Conservation (phyloP, 805 yeast genomes). For the Wickerhamomyces strasburgensis region DNA sequence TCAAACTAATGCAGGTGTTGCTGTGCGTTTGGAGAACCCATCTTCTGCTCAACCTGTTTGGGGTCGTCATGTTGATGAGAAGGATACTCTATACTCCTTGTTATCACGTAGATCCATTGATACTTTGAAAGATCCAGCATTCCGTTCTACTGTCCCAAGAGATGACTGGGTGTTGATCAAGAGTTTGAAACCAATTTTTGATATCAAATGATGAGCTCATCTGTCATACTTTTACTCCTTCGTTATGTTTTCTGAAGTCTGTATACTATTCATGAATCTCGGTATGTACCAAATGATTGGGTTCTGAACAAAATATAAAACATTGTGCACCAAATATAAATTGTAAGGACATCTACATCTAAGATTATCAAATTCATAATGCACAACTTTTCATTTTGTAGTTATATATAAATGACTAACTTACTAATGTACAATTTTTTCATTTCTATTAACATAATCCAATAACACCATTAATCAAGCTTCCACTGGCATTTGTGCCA, state of each 20-base stretch:
- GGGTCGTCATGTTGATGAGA: constrained; percentile 98
- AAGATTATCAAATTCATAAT: no score
- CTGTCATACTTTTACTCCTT: neutral
- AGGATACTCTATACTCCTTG: constrained; percentile 85
- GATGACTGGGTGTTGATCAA: constrained; percentile 94
- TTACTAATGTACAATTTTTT: neutral
- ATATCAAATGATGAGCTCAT: constrained; percentile 43
- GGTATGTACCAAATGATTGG: no score
- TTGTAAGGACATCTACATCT: no score
- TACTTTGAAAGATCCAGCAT: constrained; percentile 96
- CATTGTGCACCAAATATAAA: no score
- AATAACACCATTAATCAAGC: constrained; percentile 8
- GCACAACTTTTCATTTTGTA: no score
- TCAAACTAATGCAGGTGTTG: constrained; percentile 96
- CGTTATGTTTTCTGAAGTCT: neutral
- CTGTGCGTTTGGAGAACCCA: constrained; percentile 93
- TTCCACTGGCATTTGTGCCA: constrained; percentile 34
- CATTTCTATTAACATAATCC: neutral
- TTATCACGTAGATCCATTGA: constrained; percentile 88
- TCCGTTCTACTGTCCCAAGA: constrained; percentile 88
- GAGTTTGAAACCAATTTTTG: constrained; percentile 83
- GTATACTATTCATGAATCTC: constrained; percentile 1
- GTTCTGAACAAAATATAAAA: no score
- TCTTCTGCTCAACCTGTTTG: constrained; percentile 92
- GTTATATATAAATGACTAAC: constrained; percentile 1